Evolutionary conservation across 306 rosid species (phyloP).

Genomic region (Rosa chinensis): DNA sequence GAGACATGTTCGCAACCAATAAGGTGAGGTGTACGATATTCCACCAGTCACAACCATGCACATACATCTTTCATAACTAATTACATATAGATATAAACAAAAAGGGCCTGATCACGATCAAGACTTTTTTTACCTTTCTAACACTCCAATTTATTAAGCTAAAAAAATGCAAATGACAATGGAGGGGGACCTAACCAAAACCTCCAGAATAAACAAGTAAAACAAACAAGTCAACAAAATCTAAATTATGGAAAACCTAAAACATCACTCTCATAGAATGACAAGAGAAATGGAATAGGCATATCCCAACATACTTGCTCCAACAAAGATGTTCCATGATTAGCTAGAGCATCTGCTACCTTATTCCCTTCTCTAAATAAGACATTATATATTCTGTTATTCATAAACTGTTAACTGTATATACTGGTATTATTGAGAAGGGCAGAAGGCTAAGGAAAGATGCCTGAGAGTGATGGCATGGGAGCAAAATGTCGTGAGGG

Average conservation of each 20-base stretch:
- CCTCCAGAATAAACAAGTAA: too few relatives aligned
- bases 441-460: background rate
- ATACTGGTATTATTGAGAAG: background rate
- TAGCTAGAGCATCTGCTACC: too few relatives aligned
- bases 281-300: too few relatives aligned
- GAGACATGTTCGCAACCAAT: background rate
- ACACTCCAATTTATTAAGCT: too few relatives aligned
- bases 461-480: background rate
- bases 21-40: background rate
- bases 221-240: too few relatives aligned
- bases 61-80: background rate
- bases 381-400: background rate
- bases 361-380: too few relatives aligned
- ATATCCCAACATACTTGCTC: too few relatives aligned
- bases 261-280: too few relatives aligned
- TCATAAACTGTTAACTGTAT: background rate
- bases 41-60: background rate
- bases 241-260: too few relatives aligned
- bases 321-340: too few relatives aligned
- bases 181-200: too few relatives aligned
- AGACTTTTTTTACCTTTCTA: background rate
- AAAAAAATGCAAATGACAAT: too few relatives aligned
- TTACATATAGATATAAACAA: background rate
- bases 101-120: background rate
- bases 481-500: background rate